Base-by-base conservation (phyloP, 139 green algal species). In the Pycnococcus provasolii region DNA sequence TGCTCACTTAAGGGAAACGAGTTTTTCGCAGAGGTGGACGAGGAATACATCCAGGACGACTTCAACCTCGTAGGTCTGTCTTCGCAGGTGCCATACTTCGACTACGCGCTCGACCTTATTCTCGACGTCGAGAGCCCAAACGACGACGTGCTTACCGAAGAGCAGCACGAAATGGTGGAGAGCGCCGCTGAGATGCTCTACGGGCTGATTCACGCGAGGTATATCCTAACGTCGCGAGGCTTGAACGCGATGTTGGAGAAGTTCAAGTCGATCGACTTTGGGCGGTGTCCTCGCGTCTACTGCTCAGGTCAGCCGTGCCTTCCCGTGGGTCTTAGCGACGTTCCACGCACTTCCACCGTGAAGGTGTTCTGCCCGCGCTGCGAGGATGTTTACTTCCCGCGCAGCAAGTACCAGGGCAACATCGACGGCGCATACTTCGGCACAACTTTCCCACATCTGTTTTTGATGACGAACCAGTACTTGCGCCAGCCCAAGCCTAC, bases 41-140 rank as follows among this genome's bases (percentile, higher is more conserved):
- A 95, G 54, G 89, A 95, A 41, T 98, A 94, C 80, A 95, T 97
- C 59, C 88, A 96, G 74, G 92, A 98, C 74, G 91, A 96, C 74
- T 98, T 98, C 81, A 98, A 98, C 72, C 79, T 97, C 3, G 87
- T 74, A 53, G 92, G 92, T 0, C 86, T 98, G 5, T 88, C 79
- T 70, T 83, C 73, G 3, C 85, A 89, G 77, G 91, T 98, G 53
- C 92, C 91, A 6, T 97, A 97, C 73, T 98, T 97, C 63, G 91
- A 98, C 65, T 95, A 96, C 62, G 92, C 92, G 0, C 77, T 98
- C 26, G 91, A 97, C 71, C 79, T 96, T 53, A 96, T 98, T 42
- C 71, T 97, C 39, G 91, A 97, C 64, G 83, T 89, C 45, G 91
- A 97, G 62, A 81, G 79, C 4, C 85, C 83, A 5, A 86, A 86